Percentiles rank a stretch among this genome's conserved stretches.
Conservation (phyloP, 129 eudicot genomes). For the Ambrosia artemisiifolia region DNA sequence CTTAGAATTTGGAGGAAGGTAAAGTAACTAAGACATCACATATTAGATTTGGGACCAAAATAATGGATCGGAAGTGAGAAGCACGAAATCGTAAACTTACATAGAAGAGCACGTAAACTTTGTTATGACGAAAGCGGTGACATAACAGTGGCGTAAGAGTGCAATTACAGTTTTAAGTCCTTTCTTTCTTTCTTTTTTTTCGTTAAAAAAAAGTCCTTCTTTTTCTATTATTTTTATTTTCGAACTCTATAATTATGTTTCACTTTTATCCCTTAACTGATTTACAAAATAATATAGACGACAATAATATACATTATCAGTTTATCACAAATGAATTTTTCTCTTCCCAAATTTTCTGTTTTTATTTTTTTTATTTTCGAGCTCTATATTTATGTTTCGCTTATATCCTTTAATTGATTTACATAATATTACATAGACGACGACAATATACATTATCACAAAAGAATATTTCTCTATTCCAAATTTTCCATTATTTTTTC, state of each 20-base stretch:
- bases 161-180: neutral
- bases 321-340: neutral
- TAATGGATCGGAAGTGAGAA: neutral
- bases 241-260: neutral
- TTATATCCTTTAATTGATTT: neutral
- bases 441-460: neutral
- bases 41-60: slow-evolving; percentile 1
- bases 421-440: neutral
- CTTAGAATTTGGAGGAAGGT: neutral
- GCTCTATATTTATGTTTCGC: neutral
- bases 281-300: neutral
- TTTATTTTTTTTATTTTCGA: neutral
- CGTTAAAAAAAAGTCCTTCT: no score
- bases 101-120: neutral
- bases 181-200: neutral
- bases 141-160: neutral
- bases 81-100: slow-evolving; percentile 5
- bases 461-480: no score
- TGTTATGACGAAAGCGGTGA: neutral
- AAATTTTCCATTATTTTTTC: no score
- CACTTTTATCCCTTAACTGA: neutral
- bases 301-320: neutral
- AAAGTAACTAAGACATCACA: neutral
- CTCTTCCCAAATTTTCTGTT: neutral
- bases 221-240: no score